phyloP scores from a whole-genome alignment of 2,329 filamentous ascomycete species.

The Pseudopithomyces chartarum region DNA sequence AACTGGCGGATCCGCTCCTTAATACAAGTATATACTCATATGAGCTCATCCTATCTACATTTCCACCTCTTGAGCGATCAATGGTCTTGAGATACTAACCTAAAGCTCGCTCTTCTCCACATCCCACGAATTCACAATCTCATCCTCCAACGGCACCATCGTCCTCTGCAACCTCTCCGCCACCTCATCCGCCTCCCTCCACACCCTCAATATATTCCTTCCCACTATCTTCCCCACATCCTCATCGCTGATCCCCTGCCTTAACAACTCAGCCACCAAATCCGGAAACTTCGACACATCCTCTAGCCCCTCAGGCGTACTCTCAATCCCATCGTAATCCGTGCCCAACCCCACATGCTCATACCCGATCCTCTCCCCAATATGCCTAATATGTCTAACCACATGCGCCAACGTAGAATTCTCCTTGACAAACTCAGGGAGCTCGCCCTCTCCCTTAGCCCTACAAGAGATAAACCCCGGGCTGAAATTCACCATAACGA shows the following conservation, averaged over 20 bases:
- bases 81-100: no score
- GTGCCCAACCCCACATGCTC: conserved; percentile 87
- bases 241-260: conserved; percentile 72
- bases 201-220: conserved; percentile 81
- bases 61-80: no score
- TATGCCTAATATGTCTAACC: conserved; percentile 78
- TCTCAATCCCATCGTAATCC: conserved; percentile 81
- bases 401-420: conserved; percentile 79
- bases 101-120: conserved; percentile 1
- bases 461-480: conserved; percentile 82
- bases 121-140: conserved; percentile 35
- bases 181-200: conserved; percentile 77
- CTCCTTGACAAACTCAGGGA: conserved; percentile 69
- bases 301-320: conserved; percentile 74
- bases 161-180: conserved; percentile 66
- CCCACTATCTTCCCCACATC: conserved; percentile 79
- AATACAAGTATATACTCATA: not conserved
- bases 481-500: conserved; percentile 92
- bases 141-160: conserved; percentile 51
- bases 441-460: conserved; percentile 62
- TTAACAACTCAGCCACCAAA: conserved; percentile 75
- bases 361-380: conserved; percentile 82
- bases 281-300: conserved; percentile 85
- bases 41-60: not conserved
- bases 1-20: conserved; percentile 2